phyloP scores from a whole-genome alignment of 768 basidiomycete genomes.

The Gyrodon lividus region DNA sequence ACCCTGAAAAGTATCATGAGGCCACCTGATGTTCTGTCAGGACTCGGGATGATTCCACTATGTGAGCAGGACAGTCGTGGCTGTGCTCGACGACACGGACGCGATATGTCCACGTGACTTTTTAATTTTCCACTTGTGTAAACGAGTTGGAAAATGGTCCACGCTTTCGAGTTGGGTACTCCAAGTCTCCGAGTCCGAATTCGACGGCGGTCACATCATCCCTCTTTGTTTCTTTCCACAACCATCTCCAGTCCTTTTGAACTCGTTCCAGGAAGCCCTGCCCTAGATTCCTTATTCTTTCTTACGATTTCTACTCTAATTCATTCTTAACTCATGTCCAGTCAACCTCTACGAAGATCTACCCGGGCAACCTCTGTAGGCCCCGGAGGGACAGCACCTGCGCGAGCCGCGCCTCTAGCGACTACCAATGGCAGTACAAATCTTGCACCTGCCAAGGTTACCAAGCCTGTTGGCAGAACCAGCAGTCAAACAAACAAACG shows the following conservation, averaged over 20 bases:
- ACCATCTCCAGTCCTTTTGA: not conserved
- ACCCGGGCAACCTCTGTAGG: conserved; percentile 50
- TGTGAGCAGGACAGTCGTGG: conserved; percentile 9
- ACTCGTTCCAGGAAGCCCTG: not conserved
- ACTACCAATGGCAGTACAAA: conserved; percentile 25
- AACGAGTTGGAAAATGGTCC: not conserved
- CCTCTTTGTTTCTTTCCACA: not conserved
- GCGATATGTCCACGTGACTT: conserved; percentile 25
- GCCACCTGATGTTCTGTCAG: not conserved
- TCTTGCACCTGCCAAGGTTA: conserved; percentile 37
- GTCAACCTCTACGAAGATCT: conserved; percentile 48
- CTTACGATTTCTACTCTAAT: conserved; percentile 17
- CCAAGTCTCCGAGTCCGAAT: no score
- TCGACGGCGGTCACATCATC: no score
- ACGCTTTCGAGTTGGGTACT: not conserved
- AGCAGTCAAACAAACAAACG: conserved; percentile 42
- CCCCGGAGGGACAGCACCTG: conserved; percentile 26
- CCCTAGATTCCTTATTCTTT: not conserved
- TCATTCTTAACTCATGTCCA: conserved; percentile 27
- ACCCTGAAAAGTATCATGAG: not conserved
- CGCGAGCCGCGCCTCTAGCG: conserved; percentile 32
- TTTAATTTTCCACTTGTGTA: not conserved
- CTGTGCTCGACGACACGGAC: conserved; percentile 25
- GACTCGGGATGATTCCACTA: no score
- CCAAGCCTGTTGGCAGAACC: conserved; percentile 28